Base-by-base conservation (phyloP, 2,329 filamentous ascomycete genomes). In the Neopestalotiopsis rosae region DNA sequence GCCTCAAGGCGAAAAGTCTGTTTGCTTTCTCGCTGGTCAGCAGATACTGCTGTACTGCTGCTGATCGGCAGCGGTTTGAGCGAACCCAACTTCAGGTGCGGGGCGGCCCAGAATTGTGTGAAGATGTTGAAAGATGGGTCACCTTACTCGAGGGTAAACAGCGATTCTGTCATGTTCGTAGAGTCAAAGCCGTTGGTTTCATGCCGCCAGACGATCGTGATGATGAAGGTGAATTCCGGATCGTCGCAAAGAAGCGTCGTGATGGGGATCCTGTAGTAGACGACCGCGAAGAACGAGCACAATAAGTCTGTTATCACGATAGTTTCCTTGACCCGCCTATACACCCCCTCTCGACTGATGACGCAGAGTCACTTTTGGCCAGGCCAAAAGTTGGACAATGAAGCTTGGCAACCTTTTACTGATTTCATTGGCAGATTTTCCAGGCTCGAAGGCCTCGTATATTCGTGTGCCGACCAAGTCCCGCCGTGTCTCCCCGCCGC, bases 1-100 rank as follows among this genome's bases (percentile, higher is more conserved):
- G 34, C 45, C 34, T 63, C 7, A 12, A 7, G 32, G 28, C 32
- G 38, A 3, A 14, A 13, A 40, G 32, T 63, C 61, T 45, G n/a
- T 45, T 40, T 42, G 61, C 32, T 30, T 63, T 63, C 61, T 63
- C 61, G 32, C n/a, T 38, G 30, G 38, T 17, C 12, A 63, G n/a
- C 13, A 63, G 42, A 63, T 13, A 10, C 12, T 63, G 61, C 13
- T 45, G 34, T 40, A 13, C 30, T 1, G 32, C 42, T 45, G 17
- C 57, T n/a, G 24, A n/a, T 12, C 14, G 13, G 28, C 57, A 59
- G 14, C 57, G 57, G 13, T 59, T 28, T 24, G 57, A 59, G 6
- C 57, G 57, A 1, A 59, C 34, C 10, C 6, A 59, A 9, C 24
- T 30, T 12, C 14, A 28, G 5, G 28, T 59, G 28, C 20, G 20